Evolutionary conservation across 306 rosid species (phyloP), one percentile per base, ranked within the genome.

Genomic region (Arachis hypogaea): DNA sequence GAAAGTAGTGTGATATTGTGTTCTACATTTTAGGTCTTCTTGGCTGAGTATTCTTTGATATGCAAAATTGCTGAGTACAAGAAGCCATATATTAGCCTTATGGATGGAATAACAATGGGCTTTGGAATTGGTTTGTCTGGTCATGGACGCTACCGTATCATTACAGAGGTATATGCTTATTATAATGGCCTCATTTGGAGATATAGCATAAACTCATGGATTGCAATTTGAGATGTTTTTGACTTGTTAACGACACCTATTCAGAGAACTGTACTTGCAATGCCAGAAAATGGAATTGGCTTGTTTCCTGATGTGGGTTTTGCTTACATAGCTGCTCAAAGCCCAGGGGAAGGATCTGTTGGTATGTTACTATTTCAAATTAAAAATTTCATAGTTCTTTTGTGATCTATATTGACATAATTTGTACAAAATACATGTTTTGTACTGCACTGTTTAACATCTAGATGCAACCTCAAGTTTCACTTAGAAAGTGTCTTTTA

Each of bases 241-340:
- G 72, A 68, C 69, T n/a, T 71, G 33, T 57, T 67, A 42, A 59
- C 59, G 42, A 43, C n/a, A 62, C 6, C 30, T 71, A 78, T 81
- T 62, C 87, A 94, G 99, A 92, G 88, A 84, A 95, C 99, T 58
- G 76, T 88, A 82, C 96, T 92, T 73, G 99, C 99, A 9, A 95
- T 95, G 99, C 99, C 99, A 46, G 99, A 95, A 90, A 95, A 95
- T 76, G 99, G 98, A 80, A 95, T 92, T 74, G 99, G 98, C 74
- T 83, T 92, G 81, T 95, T 92, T 69, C 99, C 99, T 29, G 99
- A 95, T 68, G 97, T 95, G 55, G 99, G 99, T 46, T 95, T 95
- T 85, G 68, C 99, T 76, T 81, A 87, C 76, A 92, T 95, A 67
- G 99, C 99, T 0, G 99, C 97, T 55, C 86, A 90, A 77, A 85